A percentile compares a stretch with the other conserved stretches of the same genome.
These are phyloP conservation scores for Rhododendron kiyosumense DNA, from an alignment of 148 eudicot genomes.

Conservation along the genomic window DNA sequence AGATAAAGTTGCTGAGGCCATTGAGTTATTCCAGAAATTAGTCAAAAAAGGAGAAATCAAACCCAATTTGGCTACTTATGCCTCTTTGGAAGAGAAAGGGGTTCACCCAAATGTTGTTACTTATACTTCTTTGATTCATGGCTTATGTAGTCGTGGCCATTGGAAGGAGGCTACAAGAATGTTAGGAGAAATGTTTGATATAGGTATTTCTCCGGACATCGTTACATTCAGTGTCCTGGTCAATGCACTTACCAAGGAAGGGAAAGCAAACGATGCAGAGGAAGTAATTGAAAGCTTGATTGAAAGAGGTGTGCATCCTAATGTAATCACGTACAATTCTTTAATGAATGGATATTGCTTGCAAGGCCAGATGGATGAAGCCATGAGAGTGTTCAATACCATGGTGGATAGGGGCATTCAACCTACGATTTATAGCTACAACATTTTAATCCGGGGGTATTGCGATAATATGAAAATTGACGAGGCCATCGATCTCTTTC, in stretches of 20 bases:
- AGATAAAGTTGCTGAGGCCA: not conserved
- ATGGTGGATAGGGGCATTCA: not conserved
- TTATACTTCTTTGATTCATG: slow-evolving; percentile 6
- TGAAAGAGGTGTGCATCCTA: not conserved
- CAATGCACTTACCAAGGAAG: not conserved
- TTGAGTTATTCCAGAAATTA: not conserved
- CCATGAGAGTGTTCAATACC: not conserved
- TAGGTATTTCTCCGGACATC: not conserved
- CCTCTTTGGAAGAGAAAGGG: slow-evolving; percentile 3
- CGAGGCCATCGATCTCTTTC: not conserved
- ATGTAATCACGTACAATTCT: not conserved
- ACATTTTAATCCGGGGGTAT: slow-evolving; percentile 3
- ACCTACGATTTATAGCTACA: not conserved
- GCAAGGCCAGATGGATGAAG: not conserved
- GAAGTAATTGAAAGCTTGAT: slow-evolving; percentile 10
- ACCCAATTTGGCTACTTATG: not conserved
- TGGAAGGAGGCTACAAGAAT: not conserved
- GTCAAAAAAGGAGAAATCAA: not conserved
- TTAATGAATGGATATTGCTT: not conserved
- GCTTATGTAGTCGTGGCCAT: not conserved
- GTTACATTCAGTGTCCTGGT: not conserved
- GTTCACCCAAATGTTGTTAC: not conserved
- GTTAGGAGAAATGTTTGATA: not conserved
- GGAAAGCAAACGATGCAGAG: not conserved
- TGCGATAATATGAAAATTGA: slow-evolving; percentile 3